These are phyloP conservation scores for Candida ponderosae DNA, from an alignment of 805 yeast species.

Conservation along the genomic window DNA sequence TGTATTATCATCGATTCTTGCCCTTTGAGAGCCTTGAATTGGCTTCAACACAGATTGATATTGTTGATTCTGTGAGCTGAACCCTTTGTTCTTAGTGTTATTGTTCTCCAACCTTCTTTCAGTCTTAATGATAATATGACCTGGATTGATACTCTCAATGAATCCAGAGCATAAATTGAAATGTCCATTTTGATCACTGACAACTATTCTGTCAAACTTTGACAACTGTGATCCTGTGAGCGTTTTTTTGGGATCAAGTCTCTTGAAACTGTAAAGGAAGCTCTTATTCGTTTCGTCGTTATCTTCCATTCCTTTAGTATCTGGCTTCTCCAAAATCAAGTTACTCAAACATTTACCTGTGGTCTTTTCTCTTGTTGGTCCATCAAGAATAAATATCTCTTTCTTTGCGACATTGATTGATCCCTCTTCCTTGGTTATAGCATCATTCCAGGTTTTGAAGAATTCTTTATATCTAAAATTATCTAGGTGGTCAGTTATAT, in stretches of 20 bases:
- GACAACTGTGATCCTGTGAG: constrained; percentile 38
- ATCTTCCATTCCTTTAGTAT: constrained; percentile 8
- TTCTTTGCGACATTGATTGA: constrained; percentile 41
- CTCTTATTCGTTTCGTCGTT: constrained; percentile 14
- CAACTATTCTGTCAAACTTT: constrained; percentile 53
- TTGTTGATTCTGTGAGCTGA: constrained; percentile 40
- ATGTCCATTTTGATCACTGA: constrained; percentile 79
- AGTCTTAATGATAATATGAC: constrained; percentile 40
- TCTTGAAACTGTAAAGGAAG: constrained; percentile 42
- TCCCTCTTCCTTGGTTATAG: constrained; percentile 69
- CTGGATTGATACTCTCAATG: constrained; percentile 35
- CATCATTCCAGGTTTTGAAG: constrained; percentile 63
- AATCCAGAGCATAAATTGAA: constrained; percentile 63
- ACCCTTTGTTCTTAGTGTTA: constrained; percentile 26
- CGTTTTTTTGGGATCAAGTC: constrained; percentile 19
- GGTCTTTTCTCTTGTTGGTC: constrained; percentile 48
- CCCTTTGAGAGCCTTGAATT: constrained; percentile 7
- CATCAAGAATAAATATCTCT: constrained; percentile 51
- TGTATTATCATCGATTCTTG: constrained; percentile 1
- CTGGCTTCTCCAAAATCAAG: constrained; percentile 31
- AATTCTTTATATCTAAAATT: constrained; percentile 40
- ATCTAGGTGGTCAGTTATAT: constrained; percentile 42
- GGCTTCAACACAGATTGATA: constrained; percentile 39
- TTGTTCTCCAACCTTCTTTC: constrained; percentile 42
- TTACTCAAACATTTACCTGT: constrained; percentile 54